Evolutionary conservation across 768 basidiomycete genomes (phyloP).

Genomic region (Erythrobasidium yunnanense): DNA sequence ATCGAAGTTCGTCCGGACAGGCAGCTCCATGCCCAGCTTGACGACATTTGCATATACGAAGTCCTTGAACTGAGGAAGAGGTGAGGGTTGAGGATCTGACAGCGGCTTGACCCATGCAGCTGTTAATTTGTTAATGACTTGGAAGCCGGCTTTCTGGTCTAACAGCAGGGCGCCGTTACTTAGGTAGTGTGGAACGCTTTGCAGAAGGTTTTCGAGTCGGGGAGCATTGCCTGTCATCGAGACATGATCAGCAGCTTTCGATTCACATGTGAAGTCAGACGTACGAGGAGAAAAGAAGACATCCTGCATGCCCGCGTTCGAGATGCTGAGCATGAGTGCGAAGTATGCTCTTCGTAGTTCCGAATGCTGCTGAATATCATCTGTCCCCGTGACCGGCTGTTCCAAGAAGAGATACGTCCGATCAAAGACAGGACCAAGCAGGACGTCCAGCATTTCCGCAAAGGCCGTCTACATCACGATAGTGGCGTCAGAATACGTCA

Average conservation of each 20-base stretch:
- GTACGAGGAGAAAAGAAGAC: constrained; percentile 80
- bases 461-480: constrained; percentile 57
- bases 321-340: constrained; percentile 63
- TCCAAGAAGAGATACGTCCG: constrained; percentile 69
- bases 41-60: constrained; percentile 81
- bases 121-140: constrained; percentile 52
- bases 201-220: constrained; percentile 59
- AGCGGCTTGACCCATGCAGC: constrained; percentile 44
- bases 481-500: neutral
- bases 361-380: constrained; percentile 64
- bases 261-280: constrained; percentile 41
- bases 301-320: constrained; percentile 66
- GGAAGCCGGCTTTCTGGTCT: constrained; percentile 67
- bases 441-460: constrained; percentile 75
- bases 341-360: constrained; percentile 86
- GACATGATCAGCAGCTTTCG: constrained; percentile 34
- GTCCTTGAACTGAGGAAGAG: constrained; percentile 76
- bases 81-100: constrained; percentile 43
- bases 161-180: constrained; percentile 63
- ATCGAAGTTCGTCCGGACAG: constrained; percentile 68
- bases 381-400: constrained; percentile 73
- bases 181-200: constrained; percentile 60
- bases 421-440: constrained; percentile 71
- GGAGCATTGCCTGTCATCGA: constrained; percentile 51
- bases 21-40: constrained; percentile 68